Base-by-base conservation (phyloP, 2,329 filamentous ascomycete species). In the Colletotrichum tropicale region DNA sequence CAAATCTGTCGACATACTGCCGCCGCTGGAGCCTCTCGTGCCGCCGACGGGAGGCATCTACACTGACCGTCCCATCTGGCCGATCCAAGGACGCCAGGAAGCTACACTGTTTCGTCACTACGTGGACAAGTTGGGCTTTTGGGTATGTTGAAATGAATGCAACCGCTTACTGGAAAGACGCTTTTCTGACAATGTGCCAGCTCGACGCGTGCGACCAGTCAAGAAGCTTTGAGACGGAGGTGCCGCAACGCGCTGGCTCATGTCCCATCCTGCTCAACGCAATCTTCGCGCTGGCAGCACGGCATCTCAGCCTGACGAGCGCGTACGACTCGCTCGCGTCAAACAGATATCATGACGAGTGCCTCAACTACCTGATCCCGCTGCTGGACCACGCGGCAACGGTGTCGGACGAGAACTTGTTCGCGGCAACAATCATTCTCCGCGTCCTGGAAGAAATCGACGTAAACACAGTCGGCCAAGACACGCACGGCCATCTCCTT, bases 401-500 rank as follows among this genome's bases (percentile, higher is more conserved):
- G 4, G 79, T 86, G 1, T 82, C 82, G 15, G 88, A 91, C 71
- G 90, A 91, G 77, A 88, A 89, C 64, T 79, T 91, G 6, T 86
- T 91, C 38, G 89, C 90, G 0, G 89, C 90, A 0, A 89, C 87
- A 0, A 90, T 92, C 36, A 90, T 92, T 12, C 84, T 92, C 3
- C 85, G 91, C 2, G 88, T 90, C 3, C 85, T 91, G 24, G 90
- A 92, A 79, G 90, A 92, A 77, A 88, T 92, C 75, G 85, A 87
- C 72, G 81, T 82, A 12, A 81, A 80, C 1, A 76, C 80, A 13
- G 83, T 85, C 0, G 87, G 87, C 6, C 83, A 85, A 12, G 86
- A 88, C 72, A 84, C 84, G 34, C 88, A 91, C 67, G 86, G 88
- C 73, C 86, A 88, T 70, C 81, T 88, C 2, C 81, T 86, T 1